Conservation (phyloP, 208 protist species). For the Endotrypanum monterogeii region DNA sequence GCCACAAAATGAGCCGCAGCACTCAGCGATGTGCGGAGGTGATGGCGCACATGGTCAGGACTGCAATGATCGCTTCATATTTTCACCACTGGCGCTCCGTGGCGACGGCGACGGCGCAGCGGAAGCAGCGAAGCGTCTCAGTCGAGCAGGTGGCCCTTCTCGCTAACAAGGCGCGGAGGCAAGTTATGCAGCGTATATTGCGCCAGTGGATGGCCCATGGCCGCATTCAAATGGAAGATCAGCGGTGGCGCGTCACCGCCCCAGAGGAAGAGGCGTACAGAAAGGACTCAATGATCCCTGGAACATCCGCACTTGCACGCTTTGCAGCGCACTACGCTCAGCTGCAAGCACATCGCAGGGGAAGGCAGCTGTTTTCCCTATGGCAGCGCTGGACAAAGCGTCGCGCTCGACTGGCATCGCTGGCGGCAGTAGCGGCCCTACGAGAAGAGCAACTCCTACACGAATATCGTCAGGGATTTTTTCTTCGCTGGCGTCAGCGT, state of each 20-base stretch:
- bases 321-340: conserved; percentile 31
- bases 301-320: conserved; percentile 14
- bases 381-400: conserved; percentile 57
- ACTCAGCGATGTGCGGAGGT: conserved; percentile 17
- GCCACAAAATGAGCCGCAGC: conserved; percentile 15
- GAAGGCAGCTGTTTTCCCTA: conserved; percentile 23
- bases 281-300: not conserved
- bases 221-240: not conserved
- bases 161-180: conserved; percentile 44
- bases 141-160: conserved; percentile 38
- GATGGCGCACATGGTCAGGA: conserved; percentile 26
- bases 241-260: too few relatives aligned
- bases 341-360: conserved; percentile 12
- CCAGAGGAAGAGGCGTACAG: not conserved
- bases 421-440: conserved; percentile 51
- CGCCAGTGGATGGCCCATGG: conserved; percentile 34
- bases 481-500: conserved; percentile 51
- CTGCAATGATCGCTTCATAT: conserved; percentile 19
- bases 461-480: conserved; percentile 39
- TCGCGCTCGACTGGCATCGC: conserved; percentile 22
- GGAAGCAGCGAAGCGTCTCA: conserved; percentile 4
- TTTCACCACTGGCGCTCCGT: conserved; percentile 49
- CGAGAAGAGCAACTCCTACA: conserved; percentile 39
- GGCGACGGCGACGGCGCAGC: not conserved
- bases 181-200: conserved; percentile 41